Percentiles rank a stretch among this genome's conserved stretches.
Conservation (phyloP, 2,329 filamentous ascomycete genomes). For the Bisporella sp. region DNA sequence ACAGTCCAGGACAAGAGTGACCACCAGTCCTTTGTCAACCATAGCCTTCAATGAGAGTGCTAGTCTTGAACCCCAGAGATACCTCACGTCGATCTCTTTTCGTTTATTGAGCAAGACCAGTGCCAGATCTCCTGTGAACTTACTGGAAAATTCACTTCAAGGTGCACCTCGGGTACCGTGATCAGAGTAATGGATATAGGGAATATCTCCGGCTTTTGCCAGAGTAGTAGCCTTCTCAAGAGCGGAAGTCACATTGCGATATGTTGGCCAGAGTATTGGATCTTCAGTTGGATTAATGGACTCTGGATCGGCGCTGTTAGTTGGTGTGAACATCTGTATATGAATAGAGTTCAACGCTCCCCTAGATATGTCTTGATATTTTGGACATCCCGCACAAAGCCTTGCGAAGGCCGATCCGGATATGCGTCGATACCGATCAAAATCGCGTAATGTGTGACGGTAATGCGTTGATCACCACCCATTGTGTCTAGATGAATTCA, state of each 20-base stretch:
- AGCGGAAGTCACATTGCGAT: background rate
- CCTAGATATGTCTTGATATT: background rate
- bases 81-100: no score
- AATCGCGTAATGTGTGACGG: background rate
- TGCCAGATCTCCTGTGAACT: background rate
- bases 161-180: conserved; percentile 9
- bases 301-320: no score
- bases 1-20: conserved; percentile 6
- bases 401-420: background rate
- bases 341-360: no score
- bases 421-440: conserved; percentile 1
- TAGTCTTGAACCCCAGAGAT: no score
- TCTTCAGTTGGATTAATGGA: no score
- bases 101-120: no score
- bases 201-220: conserved; percentile 8
- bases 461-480: background rate
- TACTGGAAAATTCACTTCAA: background rate
- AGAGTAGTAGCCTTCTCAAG: background rate
- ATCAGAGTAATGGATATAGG: conserved; percentile 20
- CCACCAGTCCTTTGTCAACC: conserved; percentile 1
- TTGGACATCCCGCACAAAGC: background rate
- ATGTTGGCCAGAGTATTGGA: background rate
- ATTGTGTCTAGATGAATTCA: background rate
- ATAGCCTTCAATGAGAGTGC: background rate
- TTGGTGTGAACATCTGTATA: background rate